Evolutionary conservation across 345 rosid species (phyloP).

Genomic region (Gossypium mustelinum): DNA sequence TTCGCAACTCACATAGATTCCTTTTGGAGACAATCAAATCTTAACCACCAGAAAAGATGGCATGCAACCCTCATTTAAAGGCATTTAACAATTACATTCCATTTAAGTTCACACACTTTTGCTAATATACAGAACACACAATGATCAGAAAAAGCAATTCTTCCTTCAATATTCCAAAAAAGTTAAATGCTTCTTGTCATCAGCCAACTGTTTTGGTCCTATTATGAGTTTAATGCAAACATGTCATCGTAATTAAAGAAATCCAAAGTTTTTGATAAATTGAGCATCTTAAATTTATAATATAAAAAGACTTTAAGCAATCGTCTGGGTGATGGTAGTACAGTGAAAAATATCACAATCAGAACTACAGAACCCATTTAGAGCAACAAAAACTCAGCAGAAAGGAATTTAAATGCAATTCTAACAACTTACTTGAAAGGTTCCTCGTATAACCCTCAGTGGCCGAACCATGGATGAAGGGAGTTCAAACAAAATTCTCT

Average conservation of each 20-base stretch:
- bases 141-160: not conserved
- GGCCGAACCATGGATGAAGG: constrained; percentile 96
- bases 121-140: not conserved
- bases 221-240: not conserved
- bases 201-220: not conserved
- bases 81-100: not conserved
- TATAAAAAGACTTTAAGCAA: not conserved
- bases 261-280: not conserved
- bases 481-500: constrained; percentile 87
- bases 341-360: not conserved
- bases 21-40: not conserved
- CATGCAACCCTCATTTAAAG: not conserved
- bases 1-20: constrained; percentile 1
- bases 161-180: not conserved
- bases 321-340: not conserved
- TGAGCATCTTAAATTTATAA: not conserved
- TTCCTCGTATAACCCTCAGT: constrained; percentile 76
- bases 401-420: not conserved
- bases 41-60: not conserved
- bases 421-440: constrained; percentile 67
- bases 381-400: not conserved
- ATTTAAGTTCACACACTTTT: not conserved
- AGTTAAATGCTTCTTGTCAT: not conserved
- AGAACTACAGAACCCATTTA: not conserved
- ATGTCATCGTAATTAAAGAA: not conserved